phyloP scores from a whole-genome alignment of 257 asterid genomes.

The Apocynum venetum region DNA sequence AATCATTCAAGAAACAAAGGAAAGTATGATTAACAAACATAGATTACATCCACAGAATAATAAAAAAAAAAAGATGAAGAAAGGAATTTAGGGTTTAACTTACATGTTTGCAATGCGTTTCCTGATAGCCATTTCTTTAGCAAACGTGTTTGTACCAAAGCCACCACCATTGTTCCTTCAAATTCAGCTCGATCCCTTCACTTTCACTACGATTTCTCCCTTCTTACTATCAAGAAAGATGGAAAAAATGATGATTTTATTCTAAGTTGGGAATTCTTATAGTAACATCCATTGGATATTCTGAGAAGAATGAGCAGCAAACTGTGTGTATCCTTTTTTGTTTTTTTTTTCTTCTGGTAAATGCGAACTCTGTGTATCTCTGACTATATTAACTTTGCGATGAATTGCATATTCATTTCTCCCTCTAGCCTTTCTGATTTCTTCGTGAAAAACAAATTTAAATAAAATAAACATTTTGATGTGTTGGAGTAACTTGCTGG shows the following conservation, averaged over 20 bases:
- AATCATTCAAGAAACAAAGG: neutral
- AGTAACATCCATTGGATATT: neutral
- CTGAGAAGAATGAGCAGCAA: neutral
- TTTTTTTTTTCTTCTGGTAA: too few relatives aligned
- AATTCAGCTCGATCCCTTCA: conserved; percentile 4
- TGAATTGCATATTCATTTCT: neutral
- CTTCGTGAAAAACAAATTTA: neutral
- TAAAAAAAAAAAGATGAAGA: neutral
- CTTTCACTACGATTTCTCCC: neutral
- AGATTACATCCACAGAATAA: neutral
- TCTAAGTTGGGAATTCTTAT: conserved; percentile 3
- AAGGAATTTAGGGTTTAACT: neutral
- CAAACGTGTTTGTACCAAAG: conserved; percentile 54
- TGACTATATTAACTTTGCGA: neutral
- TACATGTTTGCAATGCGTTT: conserved; percentile 79
- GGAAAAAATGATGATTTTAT: neutral
- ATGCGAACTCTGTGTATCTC: too few relatives aligned
- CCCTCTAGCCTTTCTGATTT: neutral
- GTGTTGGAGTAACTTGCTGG: too few relatives aligned
- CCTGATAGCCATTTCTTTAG: conserved; percentile 84
- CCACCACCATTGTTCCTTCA: conserved; percentile 61
- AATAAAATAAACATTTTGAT: too few relatives aligned
- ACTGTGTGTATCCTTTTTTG: neutral
- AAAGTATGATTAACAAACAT: neutral
- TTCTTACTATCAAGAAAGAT: neutral